A percentile compares a stretch with the other conserved stretches of the same genome.
These are phyloP conservation scores for Camelina neglecta DNA, from an alignment of 345 rosid species.

Conservation along the genomic window DNA sequence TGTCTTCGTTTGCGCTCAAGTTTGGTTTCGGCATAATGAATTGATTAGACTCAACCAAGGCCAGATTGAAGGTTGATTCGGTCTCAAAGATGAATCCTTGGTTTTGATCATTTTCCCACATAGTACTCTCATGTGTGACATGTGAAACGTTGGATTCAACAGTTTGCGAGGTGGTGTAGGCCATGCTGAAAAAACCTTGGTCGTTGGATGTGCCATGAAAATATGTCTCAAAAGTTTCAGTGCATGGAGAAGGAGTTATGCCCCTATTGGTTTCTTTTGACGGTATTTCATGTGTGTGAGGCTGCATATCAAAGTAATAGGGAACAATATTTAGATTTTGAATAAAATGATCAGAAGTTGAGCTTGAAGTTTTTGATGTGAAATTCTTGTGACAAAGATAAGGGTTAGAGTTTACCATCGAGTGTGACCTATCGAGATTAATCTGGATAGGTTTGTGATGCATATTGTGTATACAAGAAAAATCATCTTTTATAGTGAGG, in stretches of 20 bases:
- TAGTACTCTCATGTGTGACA: neutral
- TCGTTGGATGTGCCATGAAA: constrained; percentile 10
- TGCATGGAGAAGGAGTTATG: constrained; percentile 22
- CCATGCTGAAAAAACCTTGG: neutral
- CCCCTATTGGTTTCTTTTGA: constrained; percentile 9
- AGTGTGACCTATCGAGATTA: constrained; percentile 15
- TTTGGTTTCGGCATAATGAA: neutral
- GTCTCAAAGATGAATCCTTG: constrained; percentile 7
- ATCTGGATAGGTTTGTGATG: constrained; percentile 36
- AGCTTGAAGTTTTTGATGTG: constrained; percentile 34
- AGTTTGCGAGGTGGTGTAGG: neutral
- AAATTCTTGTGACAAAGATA: constrained; percentile 25
- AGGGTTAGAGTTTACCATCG: constrained; percentile 21
- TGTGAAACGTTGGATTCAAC: constrained; percentile 4
- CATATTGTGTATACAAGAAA: constrained; percentile 2
- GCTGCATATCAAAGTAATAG: constrained; percentile 24
- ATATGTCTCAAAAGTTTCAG: constrained; percentile 14
- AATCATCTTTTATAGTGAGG: constrained; percentile 19
- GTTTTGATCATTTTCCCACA: constrained; percentile 22
- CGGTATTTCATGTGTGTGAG: neutral
- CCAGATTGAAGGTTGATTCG: constrained; percentile 2
- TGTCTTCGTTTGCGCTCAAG: constrained; percentile 2
- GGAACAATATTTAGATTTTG: constrained; percentile 1
- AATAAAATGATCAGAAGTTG: neutral
- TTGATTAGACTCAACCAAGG: constrained; percentile 24